Percentiles rank a stretch among this genome's conserved stretches.
These are phyloP conservation scores for Nicotiana attenuata DNA, from an alignment of 257 asterid species.

Conservation along the genomic window DNA sequence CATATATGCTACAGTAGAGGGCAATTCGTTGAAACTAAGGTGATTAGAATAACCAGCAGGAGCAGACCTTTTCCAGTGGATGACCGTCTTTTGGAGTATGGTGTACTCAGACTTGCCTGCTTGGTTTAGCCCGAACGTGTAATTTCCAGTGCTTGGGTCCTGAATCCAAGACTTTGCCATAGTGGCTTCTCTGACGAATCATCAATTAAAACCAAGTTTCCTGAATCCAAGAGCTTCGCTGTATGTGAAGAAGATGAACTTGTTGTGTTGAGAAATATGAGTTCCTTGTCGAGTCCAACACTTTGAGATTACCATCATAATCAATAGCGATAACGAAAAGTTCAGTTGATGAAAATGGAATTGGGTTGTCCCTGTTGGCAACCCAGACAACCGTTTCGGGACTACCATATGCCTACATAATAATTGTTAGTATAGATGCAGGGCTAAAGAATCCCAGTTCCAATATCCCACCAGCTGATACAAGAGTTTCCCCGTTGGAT, in stretches of 20 bases:
- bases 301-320: slow-evolving; percentile 25
- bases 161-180: slow-evolving; percentile 39
- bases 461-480: slow-evolving; percentile 23
- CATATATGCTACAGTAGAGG: background rate
- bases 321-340: slow-evolving; percentile 12
- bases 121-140: background rate
- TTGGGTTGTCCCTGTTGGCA: slow-evolving; percentile 21
- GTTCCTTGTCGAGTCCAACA: background rate
- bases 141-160: no score
- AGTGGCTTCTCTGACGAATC: background rate
- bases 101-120: background rate
- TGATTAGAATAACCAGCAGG: background rate
- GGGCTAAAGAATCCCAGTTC: slow-evolving; percentile 26
- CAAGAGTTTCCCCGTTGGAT: slow-evolving; percentile 8
- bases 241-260: background rate
- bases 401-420: slow-evolving; percentile 23
- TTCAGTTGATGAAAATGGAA: slow-evolving; percentile 1
- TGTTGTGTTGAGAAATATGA: background rate
- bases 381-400: slow-evolving; percentile 30
- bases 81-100: background rate
- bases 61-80: slow-evolving; percentile 19
- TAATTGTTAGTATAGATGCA: background rate
- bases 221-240: slow-evolving; percentile 24
- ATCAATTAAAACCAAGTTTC: slow-evolving; percentile 27
- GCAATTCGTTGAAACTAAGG: background rate